phyloP scores from a whole-genome alignment of 768 basidiomycete genomes.

The Ramaria rubella region DNA sequence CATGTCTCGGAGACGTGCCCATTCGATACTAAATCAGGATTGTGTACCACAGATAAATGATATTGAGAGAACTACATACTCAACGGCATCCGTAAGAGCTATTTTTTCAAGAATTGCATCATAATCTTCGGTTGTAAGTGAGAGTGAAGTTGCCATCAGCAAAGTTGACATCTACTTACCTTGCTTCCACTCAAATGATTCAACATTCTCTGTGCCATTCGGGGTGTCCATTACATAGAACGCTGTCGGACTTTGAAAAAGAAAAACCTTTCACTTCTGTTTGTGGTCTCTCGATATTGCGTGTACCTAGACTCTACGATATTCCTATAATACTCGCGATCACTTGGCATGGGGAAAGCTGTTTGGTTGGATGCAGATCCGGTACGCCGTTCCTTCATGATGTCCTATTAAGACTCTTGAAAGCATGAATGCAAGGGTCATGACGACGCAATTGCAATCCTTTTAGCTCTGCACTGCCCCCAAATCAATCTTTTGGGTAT shows the following conservation, averaged over 20 bases:
- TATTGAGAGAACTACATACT: conserved; percentile 37
- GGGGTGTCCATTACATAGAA: not conserved
- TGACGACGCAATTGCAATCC: conserved; percentile 81
- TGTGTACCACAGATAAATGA: conserved; percentile 3
- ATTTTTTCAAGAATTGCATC: conserved; percentile 52
- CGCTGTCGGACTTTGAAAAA: too few species aligned
- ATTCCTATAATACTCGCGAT: too few species aligned
- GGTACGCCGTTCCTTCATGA: conserved; percentile 29
- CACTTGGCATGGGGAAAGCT: conserved; percentile 12
- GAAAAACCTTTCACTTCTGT: too few species aligned
- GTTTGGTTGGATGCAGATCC: conserved; percentile 67
- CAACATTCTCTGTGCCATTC: not conserved
- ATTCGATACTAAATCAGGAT: conserved; percentile 47
- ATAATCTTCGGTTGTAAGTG: conserved; percentile 38
- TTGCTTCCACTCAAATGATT: conserved; percentile 43
- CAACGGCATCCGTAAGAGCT: conserved; percentile 56
- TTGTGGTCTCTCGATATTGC: too few species aligned
- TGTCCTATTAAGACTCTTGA: not conserved
- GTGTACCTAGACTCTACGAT: too few species aligned
- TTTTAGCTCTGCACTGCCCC: conserved; percentile 63
- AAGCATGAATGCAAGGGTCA: conserved; percentile 55
- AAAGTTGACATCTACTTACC: conserved; percentile 28
- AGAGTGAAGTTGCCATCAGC: not conserved
- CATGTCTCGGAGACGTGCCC: conserved; percentile 60
- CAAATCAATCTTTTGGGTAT: conserved; percentile 69